A percentile compares a stretch with the other conserved stretches of the same genome.
These are phyloP conservation scores for Phytophthora nicotianae DNA, from an alignment of 352 stramenopile genomes.

Conservation along the genomic window DNA sequence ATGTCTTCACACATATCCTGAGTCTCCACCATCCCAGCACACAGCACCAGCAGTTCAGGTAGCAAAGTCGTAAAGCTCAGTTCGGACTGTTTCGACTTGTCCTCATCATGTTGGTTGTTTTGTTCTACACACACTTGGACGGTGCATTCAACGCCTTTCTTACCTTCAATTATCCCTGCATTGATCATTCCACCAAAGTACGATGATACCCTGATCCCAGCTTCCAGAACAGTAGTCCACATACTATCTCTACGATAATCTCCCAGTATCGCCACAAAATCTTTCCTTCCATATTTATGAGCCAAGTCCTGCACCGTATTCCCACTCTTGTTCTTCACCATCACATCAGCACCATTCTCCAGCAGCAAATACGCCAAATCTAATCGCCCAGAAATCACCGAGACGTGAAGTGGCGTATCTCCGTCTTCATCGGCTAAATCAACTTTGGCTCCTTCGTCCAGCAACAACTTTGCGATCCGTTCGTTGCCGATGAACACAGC, in stretches of 20 bases:
- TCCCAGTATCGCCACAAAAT: neutral
- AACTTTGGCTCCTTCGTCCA: neutral
- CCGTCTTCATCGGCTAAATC: neutral
- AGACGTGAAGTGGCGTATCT: neutral
- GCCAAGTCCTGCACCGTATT: neutral
- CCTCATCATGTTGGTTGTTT: too few relatives aligned
- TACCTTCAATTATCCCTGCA: too few relatives aligned
- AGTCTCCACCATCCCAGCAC: neutral
- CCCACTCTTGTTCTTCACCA: neutral
- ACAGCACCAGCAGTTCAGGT: neutral
- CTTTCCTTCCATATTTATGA: neutral
- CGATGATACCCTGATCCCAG: neutral
- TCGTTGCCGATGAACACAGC: neutral
- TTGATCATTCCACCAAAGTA: neutral
- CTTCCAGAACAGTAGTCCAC: neutral
- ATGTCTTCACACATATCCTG: conserved; percentile 23
- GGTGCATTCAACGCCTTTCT: too few relatives aligned
- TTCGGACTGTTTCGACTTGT: neutral
- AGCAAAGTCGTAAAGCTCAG: conserved; percentile 6
- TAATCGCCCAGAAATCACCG: neutral
- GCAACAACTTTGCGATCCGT: neutral
- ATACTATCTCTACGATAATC: neutral
- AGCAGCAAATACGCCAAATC: neutral
- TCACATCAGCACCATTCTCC: neutral
- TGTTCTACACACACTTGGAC: too few relatives aligned